Conservation (phyloP, 2,329 filamentous ascomycete species). For the Bretziella fagacearum region DNA sequence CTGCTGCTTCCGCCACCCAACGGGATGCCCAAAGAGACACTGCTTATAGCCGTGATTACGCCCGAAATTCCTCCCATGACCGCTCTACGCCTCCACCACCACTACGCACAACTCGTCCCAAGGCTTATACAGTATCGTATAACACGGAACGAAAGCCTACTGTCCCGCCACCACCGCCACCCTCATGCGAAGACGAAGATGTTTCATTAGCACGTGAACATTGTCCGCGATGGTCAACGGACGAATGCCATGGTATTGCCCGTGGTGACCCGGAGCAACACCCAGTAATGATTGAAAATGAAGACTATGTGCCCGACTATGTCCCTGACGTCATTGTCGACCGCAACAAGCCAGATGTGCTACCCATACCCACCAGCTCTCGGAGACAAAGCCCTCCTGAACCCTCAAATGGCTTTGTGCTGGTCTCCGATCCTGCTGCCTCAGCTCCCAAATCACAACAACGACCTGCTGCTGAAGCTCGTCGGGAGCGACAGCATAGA, state of each 20-base stretch:
- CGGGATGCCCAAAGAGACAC: slow-evolving; percentile 1
- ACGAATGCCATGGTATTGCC: slow-evolving; percentile 11
- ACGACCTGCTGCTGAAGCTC: not conserved
- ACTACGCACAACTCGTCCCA: slow-evolving; percentile 2
- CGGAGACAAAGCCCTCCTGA: not conserved
- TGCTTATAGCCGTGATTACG: not conserved
- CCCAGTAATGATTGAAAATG: slow-evolving; percentile 11
- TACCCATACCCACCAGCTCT: not conserved
- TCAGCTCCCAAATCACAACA: slow-evolving; percentile 7
- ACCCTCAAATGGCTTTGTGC: slow-evolving; percentile 10
- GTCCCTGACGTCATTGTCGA: slow-evolving; percentile 13
- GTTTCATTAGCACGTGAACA: slow-evolving; percentile 11
- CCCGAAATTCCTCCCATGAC: not conserved
- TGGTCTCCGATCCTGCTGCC: slow-evolving; percentile 8
- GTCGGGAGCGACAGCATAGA: not conserved
- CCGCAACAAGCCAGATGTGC: not conserved
- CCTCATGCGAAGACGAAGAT: slow-evolving; percentile 12
- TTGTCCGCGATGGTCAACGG: not conserved
- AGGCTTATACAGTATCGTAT: slow-evolving; percentile 13
- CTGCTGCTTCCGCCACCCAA: not conserved
- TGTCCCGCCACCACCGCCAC: slow-evolving; percentile 12
- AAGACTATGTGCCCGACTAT: slow-evolving; percentile 4
- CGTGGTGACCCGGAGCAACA: slow-evolving; percentile 10
- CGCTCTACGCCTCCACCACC: not conserved
- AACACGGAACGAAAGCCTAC: slow-evolving; percentile 12